phyloP scores from a whole-genome alignment of 192 early-diverging fungal species.

The Diversispora epigaea region DNA sequence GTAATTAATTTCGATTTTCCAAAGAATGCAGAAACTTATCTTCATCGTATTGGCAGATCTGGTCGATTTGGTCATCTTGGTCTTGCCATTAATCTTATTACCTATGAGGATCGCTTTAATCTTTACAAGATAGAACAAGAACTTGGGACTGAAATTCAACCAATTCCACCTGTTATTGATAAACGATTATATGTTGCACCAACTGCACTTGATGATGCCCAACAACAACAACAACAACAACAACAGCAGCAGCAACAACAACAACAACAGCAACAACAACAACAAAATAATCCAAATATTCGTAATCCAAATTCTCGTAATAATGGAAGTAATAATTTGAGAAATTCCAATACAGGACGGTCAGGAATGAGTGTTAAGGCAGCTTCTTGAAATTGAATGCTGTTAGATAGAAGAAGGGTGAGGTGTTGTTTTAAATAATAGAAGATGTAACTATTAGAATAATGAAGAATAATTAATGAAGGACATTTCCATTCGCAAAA shows the following conservation, averaged over 20 bases:
- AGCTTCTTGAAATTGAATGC: slow-evolving; percentile 17
- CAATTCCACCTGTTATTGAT: slow-evolving; percentile 97
- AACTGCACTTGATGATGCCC: slow-evolving; percentile 66
- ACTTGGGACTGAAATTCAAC: slow-evolving; percentile 96
- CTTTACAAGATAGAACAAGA: slow-evolving; percentile 98
- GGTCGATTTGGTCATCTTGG: slow-evolving; percentile 96
- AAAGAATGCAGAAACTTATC: slow-evolving; percentile 98
- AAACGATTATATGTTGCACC: slow-evolving; percentile 85
- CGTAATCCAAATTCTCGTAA: slow-evolving; percentile 32
- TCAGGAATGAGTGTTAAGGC: slow-evolving; percentile 26
- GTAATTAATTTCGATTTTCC: slow-evolving; percentile 99
- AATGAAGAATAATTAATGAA: slow-evolving; percentile 2
- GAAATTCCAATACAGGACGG: slow-evolving; percentile 13
- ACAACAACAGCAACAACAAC: slow-evolving; percentile 43
- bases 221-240: slow-evolving; percentile 44
- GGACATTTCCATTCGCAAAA: neutral
- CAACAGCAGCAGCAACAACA: slow-evolving; percentile 45
- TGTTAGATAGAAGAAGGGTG: neutral
- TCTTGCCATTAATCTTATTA: slow-evolving; percentile 97
- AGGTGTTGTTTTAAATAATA: no score
- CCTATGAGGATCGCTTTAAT: slow-evolving; percentile 96
- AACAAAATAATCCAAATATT: slow-evolving; percentile 36
- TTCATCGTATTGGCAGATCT: slow-evolving; percentile 97
- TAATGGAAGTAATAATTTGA: neutral
- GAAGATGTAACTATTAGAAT: neutral